phyloP scores from a whole-genome alignment of 768 basidiomycete species.

The Hysterangium stoloniferum region DNA sequence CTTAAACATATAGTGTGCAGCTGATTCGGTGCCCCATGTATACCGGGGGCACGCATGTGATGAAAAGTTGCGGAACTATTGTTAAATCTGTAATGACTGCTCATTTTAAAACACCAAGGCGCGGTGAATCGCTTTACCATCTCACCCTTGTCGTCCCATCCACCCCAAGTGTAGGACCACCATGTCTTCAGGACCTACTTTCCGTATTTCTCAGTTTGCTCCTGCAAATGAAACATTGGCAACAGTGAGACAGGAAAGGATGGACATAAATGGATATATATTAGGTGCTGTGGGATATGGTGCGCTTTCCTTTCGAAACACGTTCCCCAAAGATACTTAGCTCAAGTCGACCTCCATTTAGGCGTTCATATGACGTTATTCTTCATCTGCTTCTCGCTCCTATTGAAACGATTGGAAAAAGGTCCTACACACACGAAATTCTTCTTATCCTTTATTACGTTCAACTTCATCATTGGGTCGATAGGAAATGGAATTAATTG shows the following conservation, averaged over 20 bases:
- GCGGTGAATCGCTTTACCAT: no score
- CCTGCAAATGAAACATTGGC: not conserved
- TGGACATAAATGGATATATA: not conserved
- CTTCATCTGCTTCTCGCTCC: not conserved
- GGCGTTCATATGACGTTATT: not conserved
- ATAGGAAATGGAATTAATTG: not conserved
- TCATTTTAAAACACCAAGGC: no score
- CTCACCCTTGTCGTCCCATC: no score
- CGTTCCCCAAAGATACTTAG: not conserved
- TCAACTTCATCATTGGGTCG: not conserved
- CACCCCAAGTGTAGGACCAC: no score
- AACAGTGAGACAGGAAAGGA: not conserved
- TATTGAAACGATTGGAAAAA: not conserved
- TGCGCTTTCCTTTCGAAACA: not conserved
- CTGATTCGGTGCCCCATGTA: no score
- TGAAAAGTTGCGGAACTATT: no score
- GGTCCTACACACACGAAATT: no score
- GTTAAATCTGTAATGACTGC: no score
- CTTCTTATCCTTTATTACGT: not conserved
- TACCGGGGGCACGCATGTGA: no score
- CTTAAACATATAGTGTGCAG: no score
- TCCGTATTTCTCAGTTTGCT: not conserved
- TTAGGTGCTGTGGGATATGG: not conserved
- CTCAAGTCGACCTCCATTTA: not conserved
- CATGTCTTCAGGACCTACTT: no score